Evolutionary conservation across 2,329 filamentous ascomycete genomes (phyloP), one percentile per base, ranked within the genome.

Genomic region (Microascus cirrosus): DNA sequence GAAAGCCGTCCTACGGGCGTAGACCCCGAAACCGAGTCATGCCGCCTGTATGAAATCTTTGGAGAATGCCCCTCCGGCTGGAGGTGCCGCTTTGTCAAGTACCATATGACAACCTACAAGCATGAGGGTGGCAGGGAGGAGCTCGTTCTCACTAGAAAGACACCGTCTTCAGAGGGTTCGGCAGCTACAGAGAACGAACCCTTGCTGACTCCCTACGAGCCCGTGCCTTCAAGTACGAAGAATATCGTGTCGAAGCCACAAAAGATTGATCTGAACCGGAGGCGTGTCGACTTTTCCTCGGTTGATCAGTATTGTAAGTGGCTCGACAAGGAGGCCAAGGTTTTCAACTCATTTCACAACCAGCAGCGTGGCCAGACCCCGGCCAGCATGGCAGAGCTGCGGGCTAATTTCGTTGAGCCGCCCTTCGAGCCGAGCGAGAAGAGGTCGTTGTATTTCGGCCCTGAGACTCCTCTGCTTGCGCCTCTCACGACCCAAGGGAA

Each of bases 401-500:
- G 90, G 57, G 93, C 94, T 8, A 79, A 81, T 59, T 97, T 87
- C 68, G 79, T 84, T n/a, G 92, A 97, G 60, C 86, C 90, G 25
- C 93, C 93, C 0, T 85, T 96, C 67, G 83, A 87, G 66, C 85
- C 94, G 1, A 96, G 93, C 0, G 94, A 99, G 74, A 99, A 99
- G 76, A 83, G 94, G 59, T 84, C 86, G 55, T 78, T 99, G 58
- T 97, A 99, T 73, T 97, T 97, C 71, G 92, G 92, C 6, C 84
- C 86, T 1, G 93, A 97, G 70, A 99, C 94, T 1, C 94, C 94
- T 0, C 84, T 92, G 12, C 77, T 99, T n/a, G 94, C 94, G 4
- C 94, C 94, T 39, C 79, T 99, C 54, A 99, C 94, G 1, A 99
- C 94, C 0, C 94, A 97, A 73, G 94, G 94, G 53, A 99, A 99